Percentiles rank a stretch among this genome's conserved stretches.
Evolutionary conservation across 805 yeast genomes (phyloP).

Genomic region (Candida sithepensis): DNA sequence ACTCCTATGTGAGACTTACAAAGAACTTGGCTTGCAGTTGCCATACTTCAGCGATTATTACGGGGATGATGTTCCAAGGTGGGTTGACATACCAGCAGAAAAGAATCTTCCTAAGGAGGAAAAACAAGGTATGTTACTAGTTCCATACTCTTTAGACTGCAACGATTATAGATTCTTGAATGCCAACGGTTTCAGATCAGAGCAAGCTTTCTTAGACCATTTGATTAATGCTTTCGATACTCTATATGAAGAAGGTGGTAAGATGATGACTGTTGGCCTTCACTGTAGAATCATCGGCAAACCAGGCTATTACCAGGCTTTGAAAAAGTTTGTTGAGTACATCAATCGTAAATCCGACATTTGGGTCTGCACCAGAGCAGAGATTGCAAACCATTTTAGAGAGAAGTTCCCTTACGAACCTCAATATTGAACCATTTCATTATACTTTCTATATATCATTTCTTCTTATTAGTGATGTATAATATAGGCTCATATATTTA

Average conservation of each 20-base stretch:
- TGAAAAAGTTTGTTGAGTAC: constrained; percentile 34
- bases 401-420: constrained; percentile 20
- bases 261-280: constrained; percentile 37
- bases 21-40: constrained; percentile 30
- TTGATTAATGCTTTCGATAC: constrained; percentile 35
- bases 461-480: too few species aligned
- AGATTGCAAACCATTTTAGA: constrained; percentile 32
- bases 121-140: constrained; percentile 23
- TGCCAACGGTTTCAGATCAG: constrained; percentile 28
- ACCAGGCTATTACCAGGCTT: constrained; percentile 34
- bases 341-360: constrained; percentile 30
- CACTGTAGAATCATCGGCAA: constrained; percentile 36
- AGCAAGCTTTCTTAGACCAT: constrained; percentile 28
- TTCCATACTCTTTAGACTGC: constrained; percentile 27
- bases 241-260: constrained; percentile 34
- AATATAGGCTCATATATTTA: too few species aligned
- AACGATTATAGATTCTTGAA: constrained; percentile 25
- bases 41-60: constrained; percentile 35
- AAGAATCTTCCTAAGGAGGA: constrained; percentile 14
- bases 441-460: not conserved
- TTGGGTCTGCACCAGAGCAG: constrained; percentile 36
- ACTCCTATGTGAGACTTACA: constrained; percentile 31
- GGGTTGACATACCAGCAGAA: constrained; percentile 31
- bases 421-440: not conserved
- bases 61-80: constrained; percentile 36